phyloP scores from a whole-genome alignment of 345 rosid genomes.

The Populus alba region DNA sequence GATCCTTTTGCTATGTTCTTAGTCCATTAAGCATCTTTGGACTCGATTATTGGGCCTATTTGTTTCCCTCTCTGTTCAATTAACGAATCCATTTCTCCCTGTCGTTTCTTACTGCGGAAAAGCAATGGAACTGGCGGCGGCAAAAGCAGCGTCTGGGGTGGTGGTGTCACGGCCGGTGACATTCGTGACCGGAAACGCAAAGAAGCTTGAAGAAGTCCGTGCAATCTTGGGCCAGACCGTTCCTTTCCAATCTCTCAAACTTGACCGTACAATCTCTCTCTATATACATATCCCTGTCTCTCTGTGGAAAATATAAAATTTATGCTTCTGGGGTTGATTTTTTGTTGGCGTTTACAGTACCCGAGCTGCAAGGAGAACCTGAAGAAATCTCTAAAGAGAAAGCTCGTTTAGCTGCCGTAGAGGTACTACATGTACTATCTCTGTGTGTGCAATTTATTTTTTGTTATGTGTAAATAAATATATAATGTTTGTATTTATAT shows the following conservation, averaged over 20 bases:
- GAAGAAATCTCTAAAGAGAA: slow-evolving; percentile 83
- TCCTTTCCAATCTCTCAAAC: slow-evolving; percentile 82
- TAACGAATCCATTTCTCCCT: background rate
- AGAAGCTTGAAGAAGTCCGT: slow-evolving; percentile 94
- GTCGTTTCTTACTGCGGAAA: background rate
- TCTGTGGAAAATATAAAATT: background rate
- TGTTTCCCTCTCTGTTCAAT: too few species aligned
- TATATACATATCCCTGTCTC: slow-evolving; percentile 1
- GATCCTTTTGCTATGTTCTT: too few species aligned
- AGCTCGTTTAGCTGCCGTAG: slow-evolving; percentile 83
- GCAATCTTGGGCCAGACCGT: slow-evolving; percentile 74
- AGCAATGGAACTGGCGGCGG: slow-evolving; percentile 35
- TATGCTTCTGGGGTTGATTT: background rate
- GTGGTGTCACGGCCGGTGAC: slow-evolving; percentile 73
- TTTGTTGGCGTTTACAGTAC: slow-evolving; percentile 42
- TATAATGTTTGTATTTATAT: background rate
- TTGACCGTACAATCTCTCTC: slow-evolving; percentile 52
- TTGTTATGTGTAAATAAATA: background rate
- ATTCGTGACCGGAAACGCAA: slow-evolving; percentile 89
- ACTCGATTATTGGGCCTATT: background rate
- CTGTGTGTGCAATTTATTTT: background rate
- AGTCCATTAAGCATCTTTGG: background rate
- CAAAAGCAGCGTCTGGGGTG: slow-evolving; percentile 38
- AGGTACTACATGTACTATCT: slow-evolving; percentile 34
- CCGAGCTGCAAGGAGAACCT: slow-evolving; percentile 94